Base-by-base conservation (phyloP, 2,329 filamentous ascomycete genomes). In the Stagonosporopsis tanaceti region DNA sequence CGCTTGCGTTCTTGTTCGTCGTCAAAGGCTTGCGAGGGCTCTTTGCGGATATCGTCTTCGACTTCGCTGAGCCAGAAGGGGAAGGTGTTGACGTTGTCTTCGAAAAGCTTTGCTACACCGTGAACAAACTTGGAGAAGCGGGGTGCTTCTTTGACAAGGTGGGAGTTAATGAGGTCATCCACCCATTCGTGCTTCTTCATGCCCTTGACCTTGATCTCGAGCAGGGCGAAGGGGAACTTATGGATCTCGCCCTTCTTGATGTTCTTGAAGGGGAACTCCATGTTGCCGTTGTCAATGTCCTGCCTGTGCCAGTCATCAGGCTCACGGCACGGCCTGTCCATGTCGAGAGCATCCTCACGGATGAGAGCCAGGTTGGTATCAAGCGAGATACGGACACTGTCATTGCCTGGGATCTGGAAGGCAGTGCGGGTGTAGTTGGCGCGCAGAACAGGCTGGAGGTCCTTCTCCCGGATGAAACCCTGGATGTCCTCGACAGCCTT, bases 41-140 rank as follows among this genome's bases (percentile, higher is more conserved):
- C 93, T 73, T 91, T 92, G 65, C 94, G 89, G 72, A 99, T 99
- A 73, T 99, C 95, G 30, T 87, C 91, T 73, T 97, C 94, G 40
- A 98, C 84, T 61, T 96, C 91, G 68, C 89, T 89, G 32, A 98
- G 85, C 95, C 95, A 99, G 80, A 98, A 97, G 14, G 95, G 95
- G 70, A 98, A 88, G 61, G 87, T 93, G 79, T 98, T 98, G 76
- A 99, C 93, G 71, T 97, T 87, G 76, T 99, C 81, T 70, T 98
- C 95, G 66, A 98, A 98, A 2, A 99, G 83, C 37, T 89, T 89
- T 7, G 94, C 93, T 4, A 96, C 89, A 60, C 95, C 95, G 69
- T 99, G 94, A 2, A 96, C 90, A 68, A 98, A 99, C 76, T 99
- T 99, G 69, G 93, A 97, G 79, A 99, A 99, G 47, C 90, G 87